Conservation (phyloP, 192 early-diverging fungal species). For the Coemansia guatemalensis region DNA sequence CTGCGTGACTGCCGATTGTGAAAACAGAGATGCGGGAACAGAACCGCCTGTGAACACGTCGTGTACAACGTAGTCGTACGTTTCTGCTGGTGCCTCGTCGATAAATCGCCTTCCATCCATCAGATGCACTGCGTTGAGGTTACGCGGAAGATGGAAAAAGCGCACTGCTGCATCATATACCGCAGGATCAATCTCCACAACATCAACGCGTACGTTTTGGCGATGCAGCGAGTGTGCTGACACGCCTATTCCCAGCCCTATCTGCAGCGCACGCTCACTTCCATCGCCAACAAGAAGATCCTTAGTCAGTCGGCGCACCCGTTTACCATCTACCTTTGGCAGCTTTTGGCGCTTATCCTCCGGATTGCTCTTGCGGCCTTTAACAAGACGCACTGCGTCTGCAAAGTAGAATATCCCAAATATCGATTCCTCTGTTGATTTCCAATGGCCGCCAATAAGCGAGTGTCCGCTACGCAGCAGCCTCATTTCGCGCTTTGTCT, state of each 20-base stretch:
- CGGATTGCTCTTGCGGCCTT: conserved; percentile 19
- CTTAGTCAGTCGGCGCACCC: background rate
- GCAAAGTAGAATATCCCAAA: conserved; percentile 83
- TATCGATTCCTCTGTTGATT: conserved; percentile 64
- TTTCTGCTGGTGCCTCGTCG: conserved; percentile 48
- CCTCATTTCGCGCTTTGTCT: conserved; percentile 58
- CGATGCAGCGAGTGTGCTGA: conserved; percentile 65
- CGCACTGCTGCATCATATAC: conserved; percentile 67
- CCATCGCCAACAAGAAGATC: conserved; percentile 14
- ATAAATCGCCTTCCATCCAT: conserved; percentile 78
- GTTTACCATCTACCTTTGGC: background rate
- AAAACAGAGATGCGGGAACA: conserved; percentile 71
- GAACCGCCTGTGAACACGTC: conserved; percentile 94
- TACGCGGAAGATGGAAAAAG: conserved; percentile 66
- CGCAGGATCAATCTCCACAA: conserved; percentile 82
- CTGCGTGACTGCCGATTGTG: conserved; percentile 65
- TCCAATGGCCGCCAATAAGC: conserved; percentile 81
- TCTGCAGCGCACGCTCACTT: conserved; percentile 54
- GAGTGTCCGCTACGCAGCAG: conserved; percentile 87
- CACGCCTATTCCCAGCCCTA: conserved; percentile 83
- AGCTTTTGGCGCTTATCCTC: conserved; percentile 6
- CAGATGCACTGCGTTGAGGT: conserved; percentile 58
- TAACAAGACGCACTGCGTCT: conserved; percentile 66
- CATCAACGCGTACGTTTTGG: conserved; percentile 64
- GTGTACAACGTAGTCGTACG: conserved; percentile 85